Percentiles rank a stretch among this genome's conserved stretches.
Evolutionary conservation across 441 rosid genomes (phyloP).

Genomic region (Isatis lusitanica): DNA sequence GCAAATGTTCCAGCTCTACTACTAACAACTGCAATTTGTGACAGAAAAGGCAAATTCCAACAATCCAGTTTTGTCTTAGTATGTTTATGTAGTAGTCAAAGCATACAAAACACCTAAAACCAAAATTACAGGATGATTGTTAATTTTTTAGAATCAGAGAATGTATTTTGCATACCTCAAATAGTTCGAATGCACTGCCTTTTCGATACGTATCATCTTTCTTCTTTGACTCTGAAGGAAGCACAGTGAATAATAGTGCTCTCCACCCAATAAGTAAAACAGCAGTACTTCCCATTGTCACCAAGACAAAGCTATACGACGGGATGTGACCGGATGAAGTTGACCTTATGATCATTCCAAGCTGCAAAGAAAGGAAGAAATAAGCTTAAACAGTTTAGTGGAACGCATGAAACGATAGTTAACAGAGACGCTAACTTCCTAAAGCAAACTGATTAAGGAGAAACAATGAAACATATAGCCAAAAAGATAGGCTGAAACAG

Average conservation of each 20-base stretch:
- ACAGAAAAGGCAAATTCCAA: neutral
- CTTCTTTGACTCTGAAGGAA: conserved; percentile 54
- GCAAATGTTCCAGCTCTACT: neutral
- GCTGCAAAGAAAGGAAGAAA: conserved; percentile 44
- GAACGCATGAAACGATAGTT: neutral
- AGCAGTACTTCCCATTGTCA: conserved; percentile 86
- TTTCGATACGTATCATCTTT: conserved; percentile 66
- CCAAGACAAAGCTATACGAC: conserved; percentile 57
- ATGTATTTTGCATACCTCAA: conserved; percentile 57
- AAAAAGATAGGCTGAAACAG: neutral
- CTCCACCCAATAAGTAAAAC: conserved; percentile 85
- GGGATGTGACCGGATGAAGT: conserved; percentile 65
- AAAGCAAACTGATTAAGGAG: neutral
- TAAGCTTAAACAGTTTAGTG: neutral
- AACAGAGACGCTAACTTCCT: conserved; percentile 2
- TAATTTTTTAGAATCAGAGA: neutral
- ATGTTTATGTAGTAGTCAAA: neutral
- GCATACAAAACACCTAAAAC: neutral
- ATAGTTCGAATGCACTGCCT: conserved; percentile 86
- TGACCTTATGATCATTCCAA: conserved; percentile 71
- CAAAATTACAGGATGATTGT: neutral
- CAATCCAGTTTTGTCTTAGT: neutral
- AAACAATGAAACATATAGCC: neutral
- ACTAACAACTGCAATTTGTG: neutral
- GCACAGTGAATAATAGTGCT: conserved; percentile 55